Evolutionary conservation across 768 basidiomycete species (phyloP).

Genomic region (Boletus rubroflammeus): DNA sequence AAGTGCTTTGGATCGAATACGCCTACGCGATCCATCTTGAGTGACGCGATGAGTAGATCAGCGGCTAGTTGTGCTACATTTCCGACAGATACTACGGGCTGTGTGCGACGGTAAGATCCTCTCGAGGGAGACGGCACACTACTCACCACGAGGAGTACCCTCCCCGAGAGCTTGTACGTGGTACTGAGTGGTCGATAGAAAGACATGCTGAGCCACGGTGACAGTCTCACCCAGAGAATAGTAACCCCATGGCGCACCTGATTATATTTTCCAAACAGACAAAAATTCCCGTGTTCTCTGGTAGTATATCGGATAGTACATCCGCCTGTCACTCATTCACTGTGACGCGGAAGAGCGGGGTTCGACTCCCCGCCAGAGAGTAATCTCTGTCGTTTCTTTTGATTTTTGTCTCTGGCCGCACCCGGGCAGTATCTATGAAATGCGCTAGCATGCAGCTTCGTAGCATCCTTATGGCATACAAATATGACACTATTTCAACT

Average conservation of each 20-base stretch:
- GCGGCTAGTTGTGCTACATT: conserved; percentile 78
- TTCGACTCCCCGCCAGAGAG: conserved; percentile 48
- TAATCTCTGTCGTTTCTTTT: background rate
- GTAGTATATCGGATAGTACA: conserved; percentile 52
- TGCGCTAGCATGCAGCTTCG: background rate
- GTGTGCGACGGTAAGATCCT: conserved; percentile 8
- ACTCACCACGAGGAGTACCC: conserved; percentile 30
- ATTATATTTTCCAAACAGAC: background rate
- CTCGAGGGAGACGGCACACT: background rate
- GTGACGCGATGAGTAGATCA: conserved; percentile 68
- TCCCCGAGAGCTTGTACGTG: conserved; percentile 28
- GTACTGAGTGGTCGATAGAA: conserved; percentile 29
- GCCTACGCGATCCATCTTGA: conserved; percentile 58
- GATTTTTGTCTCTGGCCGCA: background rate
- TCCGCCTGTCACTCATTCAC: conserved; percentile 38
- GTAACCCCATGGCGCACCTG: too few species aligned
- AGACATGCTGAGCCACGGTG: conserved; percentile 14
- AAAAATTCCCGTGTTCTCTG: conserved; percentile 23
- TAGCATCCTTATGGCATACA: conserved; percentile 17
- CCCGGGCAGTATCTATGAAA: background rate
- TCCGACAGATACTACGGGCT: conserved; percentile 76
- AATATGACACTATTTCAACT: conserved; percentile 54
- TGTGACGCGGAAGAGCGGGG: conserved; percentile 37
- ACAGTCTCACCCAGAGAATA: background rate
- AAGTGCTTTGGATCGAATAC: conserved; percentile 59